Evolutionary conservation across 2,329 filamentous ascomycete genomes (phyloP).

Genomic region (Diaporthe helianthi): DNA sequence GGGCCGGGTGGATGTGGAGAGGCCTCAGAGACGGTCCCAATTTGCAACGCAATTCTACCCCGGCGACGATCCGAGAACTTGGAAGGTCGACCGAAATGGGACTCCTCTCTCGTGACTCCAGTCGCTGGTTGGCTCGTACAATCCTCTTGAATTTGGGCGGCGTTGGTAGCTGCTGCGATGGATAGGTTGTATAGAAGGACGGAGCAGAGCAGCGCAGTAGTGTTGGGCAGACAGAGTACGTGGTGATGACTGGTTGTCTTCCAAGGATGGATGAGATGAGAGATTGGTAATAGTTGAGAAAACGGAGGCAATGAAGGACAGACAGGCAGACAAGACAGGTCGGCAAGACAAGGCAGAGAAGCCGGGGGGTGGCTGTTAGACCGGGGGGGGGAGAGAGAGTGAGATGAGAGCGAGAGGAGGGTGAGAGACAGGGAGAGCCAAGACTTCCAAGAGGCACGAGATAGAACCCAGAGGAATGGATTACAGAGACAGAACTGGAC

Average conservation of each 20-base stretch:
- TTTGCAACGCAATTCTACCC: slow-evolving; percentile 27
- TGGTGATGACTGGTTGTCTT: not conserved
- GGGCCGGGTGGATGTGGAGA: slow-evolving; percentile 25
- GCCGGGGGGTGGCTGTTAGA: not conserved
- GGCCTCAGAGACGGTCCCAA: slow-evolving; percentile 29
- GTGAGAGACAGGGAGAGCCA: slow-evolving; percentile 13
- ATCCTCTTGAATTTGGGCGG: not conserved
- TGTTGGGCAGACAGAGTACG: not conserved
- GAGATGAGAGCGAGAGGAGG: not conserved
- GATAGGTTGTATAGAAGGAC: not conserved
- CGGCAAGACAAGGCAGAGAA: not conserved
- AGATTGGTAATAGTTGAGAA: slow-evolving; percentile 23
- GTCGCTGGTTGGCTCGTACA: slow-evolving; percentile 12
- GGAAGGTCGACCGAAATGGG: slow-evolving; percentile 29
- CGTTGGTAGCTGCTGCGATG: not conserved
- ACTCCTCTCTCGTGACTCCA: slow-evolving; percentile 22
- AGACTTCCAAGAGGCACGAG: slow-evolving; percentile 9
- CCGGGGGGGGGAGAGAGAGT: not conserved
- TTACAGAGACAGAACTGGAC: slow-evolving; percentile 7
- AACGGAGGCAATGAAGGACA: slow-evolving; percentile 21
- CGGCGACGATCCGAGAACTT: slow-evolving; percentile 30
- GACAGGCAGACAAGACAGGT: not conserved
- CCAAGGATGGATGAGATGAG: slow-evolving; percentile 17
- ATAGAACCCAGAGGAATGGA: slow-evolving; percentile 16
- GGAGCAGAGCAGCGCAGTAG: not conserved